Evolutionary conservation across 2,329 filamentous ascomycete species (phyloP), one percentile per base, ranked within the genome.

Genomic region (Microsporum canis): DNA sequence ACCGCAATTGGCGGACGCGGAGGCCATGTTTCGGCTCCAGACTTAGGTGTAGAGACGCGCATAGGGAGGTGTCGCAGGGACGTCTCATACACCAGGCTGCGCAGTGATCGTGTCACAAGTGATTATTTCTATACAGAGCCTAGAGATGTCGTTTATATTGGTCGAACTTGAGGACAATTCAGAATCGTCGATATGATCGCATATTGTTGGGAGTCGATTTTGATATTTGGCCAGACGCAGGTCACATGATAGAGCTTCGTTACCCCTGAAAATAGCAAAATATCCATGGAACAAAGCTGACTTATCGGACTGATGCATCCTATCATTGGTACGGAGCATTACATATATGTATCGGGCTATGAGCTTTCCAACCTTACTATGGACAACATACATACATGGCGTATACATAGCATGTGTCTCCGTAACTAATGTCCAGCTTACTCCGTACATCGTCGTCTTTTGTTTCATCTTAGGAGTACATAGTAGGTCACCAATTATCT

Each of bases 1-100:
- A 91, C 78, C 14, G 80, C 73, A 39, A 87, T 70, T 67, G 84
- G 79, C 14, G 81, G 80, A 14, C 80, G 76, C 45, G 76, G 71
- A 23, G 71, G 65, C 70, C 75, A 78, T 60, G 66, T 31, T 55
- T 55, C 51, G 51, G 51, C 51, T n/a, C n/a, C 51, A 34, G 51
- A 41, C 72, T 34, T n/a, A 8, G 34, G 29, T n/a, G 36, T 58
- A 36, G 36, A 45, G 17, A 43, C 36, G 36, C 36, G 36, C 36
- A 58, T 41, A 8, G 56, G 56, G 36, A 17, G 10, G 51, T 33
- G 45, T 51, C 45, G 45, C 45, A 51, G 23, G 14, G 27, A 12
- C 23, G 45, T 14, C 27, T 51, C 27, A 27, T 51, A 10, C 27
- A 31, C 27, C 8, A 5, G 27, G 23, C 23, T 51, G 8, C 10